Conservation (phyloP, 169 alveolate genomes). For the Plasmodium vinckei region DNA sequence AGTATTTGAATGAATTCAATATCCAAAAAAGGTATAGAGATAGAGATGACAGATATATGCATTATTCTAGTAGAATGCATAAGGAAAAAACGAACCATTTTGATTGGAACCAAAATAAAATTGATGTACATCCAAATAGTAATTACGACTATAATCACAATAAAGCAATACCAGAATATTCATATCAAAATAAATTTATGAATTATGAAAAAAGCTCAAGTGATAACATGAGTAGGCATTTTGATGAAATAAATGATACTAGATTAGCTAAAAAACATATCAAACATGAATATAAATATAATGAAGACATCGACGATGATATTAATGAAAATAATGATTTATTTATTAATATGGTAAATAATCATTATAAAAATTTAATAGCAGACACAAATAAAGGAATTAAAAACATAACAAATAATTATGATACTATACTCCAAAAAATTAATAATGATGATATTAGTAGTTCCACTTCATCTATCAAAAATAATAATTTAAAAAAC, state of each 20-base stretch:
- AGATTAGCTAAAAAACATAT: not conserved
- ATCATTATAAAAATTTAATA: conserved; percentile 57
- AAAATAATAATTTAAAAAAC: conserved; percentile 7
- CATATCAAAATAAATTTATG: not conserved
- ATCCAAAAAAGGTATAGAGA: not conserved
- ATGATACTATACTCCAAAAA: conserved; percentile 20
- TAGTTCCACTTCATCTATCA: conserved; percentile 3
- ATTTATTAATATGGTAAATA: conserved; percentile 31
- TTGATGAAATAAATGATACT: not conserved
- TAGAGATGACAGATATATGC: conserved; percentile 11
- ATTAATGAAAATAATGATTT: conserved; percentile 2
- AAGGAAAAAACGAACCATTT: conserved; percentile 10
- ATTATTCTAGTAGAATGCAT: conserved; percentile 8
- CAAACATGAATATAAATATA: not conserved
- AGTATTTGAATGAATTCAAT: conserved; percentile 17
- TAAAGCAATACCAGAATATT: not conserved
- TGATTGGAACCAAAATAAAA: conserved; percentile 3
- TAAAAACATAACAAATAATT: conserved; percentile 34
- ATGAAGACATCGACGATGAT: not conserved
- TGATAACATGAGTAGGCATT: not conserved
- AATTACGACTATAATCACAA: not conserved
- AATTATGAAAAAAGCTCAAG: not conserved
- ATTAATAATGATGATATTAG: conserved; percentile 36
- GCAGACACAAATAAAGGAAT: conserved; percentile 36
- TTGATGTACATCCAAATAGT: conserved; percentile 8